phyloP scores from a whole-genome alignment of 208 protist species.

The Plasmodiophora brassicae region DNA sequence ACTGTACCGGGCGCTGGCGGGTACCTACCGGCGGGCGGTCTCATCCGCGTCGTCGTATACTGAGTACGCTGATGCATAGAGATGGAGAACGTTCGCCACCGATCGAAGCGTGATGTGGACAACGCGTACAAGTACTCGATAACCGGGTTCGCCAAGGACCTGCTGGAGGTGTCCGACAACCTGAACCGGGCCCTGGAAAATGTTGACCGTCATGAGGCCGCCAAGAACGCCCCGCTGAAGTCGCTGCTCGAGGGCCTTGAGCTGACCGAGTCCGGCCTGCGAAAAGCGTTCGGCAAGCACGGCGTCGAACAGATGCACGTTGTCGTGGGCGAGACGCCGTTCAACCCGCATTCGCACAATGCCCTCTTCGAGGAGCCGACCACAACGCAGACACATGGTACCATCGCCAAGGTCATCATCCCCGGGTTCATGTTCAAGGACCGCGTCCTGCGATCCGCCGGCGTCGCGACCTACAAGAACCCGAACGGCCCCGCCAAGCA shows the following conservation, averaged over 20 bases:
- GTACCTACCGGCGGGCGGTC: neutral
- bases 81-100: neutral
- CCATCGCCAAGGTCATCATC: neutral
- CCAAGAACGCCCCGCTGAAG: neutral
- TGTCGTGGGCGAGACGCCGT: neutral
- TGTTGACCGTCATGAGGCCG: neutral
- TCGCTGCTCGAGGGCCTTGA: neutral
- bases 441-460: neutral
- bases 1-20: neutral
- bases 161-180: neutral
- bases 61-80: neutral
- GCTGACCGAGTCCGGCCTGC: neutral
- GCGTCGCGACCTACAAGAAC: neutral
- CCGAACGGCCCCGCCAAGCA: no score
- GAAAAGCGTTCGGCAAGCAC: neutral
- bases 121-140: neutral
- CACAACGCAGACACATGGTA: neutral
- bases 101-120: neutral
- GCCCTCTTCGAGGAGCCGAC: neutral
- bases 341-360: neutral
- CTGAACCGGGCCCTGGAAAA: neutral
- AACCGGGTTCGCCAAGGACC: neutral
- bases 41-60: neutral
- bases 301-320: neutral
- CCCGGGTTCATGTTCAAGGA: neutral